Percentiles rank a stretch among this genome's conserved stretches.
phyloP scores from a whole-genome alignment of 768 basidiomycete genomes.

The Kwoniella pini region DNA sequence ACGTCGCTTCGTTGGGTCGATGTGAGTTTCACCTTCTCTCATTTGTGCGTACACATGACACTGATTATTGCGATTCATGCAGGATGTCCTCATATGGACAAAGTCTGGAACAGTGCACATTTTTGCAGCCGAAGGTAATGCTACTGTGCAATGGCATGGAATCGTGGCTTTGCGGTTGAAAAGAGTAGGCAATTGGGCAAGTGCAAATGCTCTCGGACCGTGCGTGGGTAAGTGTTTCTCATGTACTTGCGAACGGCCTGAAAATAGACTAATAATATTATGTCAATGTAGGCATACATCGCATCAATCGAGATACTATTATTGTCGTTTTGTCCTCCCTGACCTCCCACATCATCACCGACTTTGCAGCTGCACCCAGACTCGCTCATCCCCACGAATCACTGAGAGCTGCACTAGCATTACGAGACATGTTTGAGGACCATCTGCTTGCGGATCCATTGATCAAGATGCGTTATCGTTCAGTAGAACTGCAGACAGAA shows the following conservation, averaged over 20 bases:
- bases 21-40: conserved; percentile 17
- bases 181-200: conserved; percentile 42
- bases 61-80: background rate
- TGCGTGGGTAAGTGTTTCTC: conserved; percentile 32
- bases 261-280: background rate
- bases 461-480: conserved; percentile 4
- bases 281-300: conserved; percentile 29
- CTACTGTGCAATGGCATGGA: conserved; percentile 24
- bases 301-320: conserved; percentile 12
- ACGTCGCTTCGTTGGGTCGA: conserved; percentile 31
- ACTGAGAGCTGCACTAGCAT: conserved; percentile 20
- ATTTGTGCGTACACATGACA: background rate
- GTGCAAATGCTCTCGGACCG: conserved; percentile 34
- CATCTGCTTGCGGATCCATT: conserved; percentile 9
- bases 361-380: conserved; percentile 25
- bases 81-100: conserved; percentile 37
- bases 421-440: conserved; percentile 35
- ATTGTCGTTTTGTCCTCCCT: conserved; percentile 33
- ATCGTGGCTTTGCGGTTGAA: conserved; percentile 14
- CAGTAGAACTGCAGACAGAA: conserved; percentile 6
- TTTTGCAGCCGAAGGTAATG: conserved; percentile 4
- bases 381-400: conserved; percentile 25
- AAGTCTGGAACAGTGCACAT: conserved; percentile 40
- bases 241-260: background rate
- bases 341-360: conserved; percentile 31